Conservation (phyloP, 768 basidiomycete genomes). For the Hericium coralloides region DNA sequence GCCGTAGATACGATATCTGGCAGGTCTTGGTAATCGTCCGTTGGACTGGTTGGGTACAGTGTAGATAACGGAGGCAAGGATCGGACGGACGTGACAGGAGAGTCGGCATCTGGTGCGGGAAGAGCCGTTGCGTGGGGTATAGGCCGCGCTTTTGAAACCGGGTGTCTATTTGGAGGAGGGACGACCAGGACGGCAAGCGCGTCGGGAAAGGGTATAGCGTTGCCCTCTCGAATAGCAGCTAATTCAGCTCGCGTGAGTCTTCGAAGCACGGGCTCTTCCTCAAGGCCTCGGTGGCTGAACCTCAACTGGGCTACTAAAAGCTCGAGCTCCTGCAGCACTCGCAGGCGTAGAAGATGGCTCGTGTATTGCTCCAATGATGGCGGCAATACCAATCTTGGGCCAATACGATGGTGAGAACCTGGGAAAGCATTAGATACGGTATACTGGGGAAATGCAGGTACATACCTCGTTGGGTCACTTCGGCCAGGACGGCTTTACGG, state of each 20-base stretch:
- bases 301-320: conserved; percentile 41
- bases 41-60: conserved; percentile 18
- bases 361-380: conserved; percentile 46
- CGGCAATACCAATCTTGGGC: conserved; percentile 25
- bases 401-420: neutral
- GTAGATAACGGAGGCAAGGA: conserved; percentile 20
- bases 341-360: conserved; percentile 56
- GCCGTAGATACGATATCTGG: conserved; percentile 23
- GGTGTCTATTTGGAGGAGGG: conserved; percentile 54
- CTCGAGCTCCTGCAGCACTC: conserved; percentile 69
- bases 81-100: neutral
- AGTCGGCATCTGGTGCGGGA: conserved; percentile 4
- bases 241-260: conserved; percentile 60
- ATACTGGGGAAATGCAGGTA: neutral
- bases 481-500: conserved; percentile 39
- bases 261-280: conserved; percentile 37
- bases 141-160: conserved; percentile 35
- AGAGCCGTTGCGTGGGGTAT: conserved; percentile 7
- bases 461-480: conserved; percentile 30
- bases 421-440: neutral
- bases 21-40: conserved; percentile 7
- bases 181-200: conserved; percentile 63
- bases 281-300: conserved; percentile 16
- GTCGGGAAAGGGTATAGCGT: conserved; percentile 37
- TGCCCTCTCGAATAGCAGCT: conserved; percentile 35